These are phyloP conservation scores for Kwoniella sp. DNA, from an alignment of 768 basidiomycete genomes.

Conservation along the genomic window DNA sequence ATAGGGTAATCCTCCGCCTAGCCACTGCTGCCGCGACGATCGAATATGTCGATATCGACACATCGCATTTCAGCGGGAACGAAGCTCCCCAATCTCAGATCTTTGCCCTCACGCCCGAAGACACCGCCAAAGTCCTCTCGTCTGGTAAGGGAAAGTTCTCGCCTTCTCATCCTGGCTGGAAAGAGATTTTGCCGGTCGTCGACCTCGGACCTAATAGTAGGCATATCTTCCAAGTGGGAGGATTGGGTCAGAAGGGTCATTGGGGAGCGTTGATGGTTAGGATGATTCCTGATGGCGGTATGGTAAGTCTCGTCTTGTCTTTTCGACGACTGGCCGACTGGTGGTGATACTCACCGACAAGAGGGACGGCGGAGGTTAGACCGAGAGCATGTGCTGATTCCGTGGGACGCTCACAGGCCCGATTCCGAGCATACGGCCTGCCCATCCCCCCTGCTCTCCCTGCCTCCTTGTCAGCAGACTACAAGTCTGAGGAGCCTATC, in stretches of 20 bases:
- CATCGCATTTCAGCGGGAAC: constrained; percentile 87
- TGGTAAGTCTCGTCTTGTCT: constrained; percentile 63
- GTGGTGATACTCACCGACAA: background rate
- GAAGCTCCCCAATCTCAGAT: constrained; percentile 73
- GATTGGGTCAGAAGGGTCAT: constrained; percentile 57
- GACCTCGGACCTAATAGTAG: constrained; percentile 79
- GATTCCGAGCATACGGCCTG: constrained; percentile 85
- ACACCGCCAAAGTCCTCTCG: background rate
- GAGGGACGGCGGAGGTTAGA: background rate
- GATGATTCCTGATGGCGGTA: constrained; percentile 97
- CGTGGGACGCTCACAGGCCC: constrained; percentile 68
- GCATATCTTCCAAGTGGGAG: constrained; percentile 76
- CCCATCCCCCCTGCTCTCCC: constrained; percentile 35
- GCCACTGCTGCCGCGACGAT: constrained; percentile 71
- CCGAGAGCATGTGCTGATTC: constrained; percentile 16
- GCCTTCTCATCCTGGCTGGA: constrained; percentile 61
- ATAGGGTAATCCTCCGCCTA: constrained; percentile 85
- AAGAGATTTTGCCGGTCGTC: constrained; percentile 72
- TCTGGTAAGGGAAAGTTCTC: constrained; percentile 47
- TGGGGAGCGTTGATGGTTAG: constrained; percentile 69
- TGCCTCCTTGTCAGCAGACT: constrained; percentile 12
- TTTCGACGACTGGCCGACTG: background rate
- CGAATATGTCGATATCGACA: constrained; percentile 88
- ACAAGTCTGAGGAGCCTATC: constrained; percentile 58
- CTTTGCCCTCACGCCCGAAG: constrained; percentile 58